Evolutionary conservation across 2,329 filamentous ascomycete species (phyloP), one percentile per base, ranked within the genome.

Genomic region (Neocatenulostroma microsporum): DNA sequence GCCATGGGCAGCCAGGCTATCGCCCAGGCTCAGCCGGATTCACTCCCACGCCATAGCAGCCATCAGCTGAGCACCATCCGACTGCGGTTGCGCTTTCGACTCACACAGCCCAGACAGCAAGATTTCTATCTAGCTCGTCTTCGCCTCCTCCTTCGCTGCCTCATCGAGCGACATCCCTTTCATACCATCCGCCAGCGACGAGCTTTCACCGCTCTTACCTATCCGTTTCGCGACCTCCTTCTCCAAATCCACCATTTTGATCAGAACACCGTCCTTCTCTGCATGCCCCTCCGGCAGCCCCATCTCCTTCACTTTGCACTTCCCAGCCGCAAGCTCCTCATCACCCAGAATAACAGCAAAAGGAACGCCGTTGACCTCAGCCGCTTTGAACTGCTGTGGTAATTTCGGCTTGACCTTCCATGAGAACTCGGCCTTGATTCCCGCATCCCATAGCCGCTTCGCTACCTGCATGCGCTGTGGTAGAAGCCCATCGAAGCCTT

Each of bases 351-450:
- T 91, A 32, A 96, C 73, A 6, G 81, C 85, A 55, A 94, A 83
- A 1, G 89, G 89, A 14, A 93, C 78, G 28, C 81, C 82, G 39
- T 77, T 80, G 33, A 68, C 66, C 59, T 95, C 88, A 9, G 88
- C 88, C 14, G 82, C 80, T 66, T 94, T 94, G 73, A 96, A 96
- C 61, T 96, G 89, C 43, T 80, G 74, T 10, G 78, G 82, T 21
- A 94, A 72, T 62, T 88, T 94, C 12, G 89, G 87, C 70, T 94
- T 94, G 48, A 81, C 74, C 66, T 95, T 96, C 69, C 84, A 85
- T 9, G 78, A 70, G 59, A 91, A 94, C 60, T 96, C 88, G 40
- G 88, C 82, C 69, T 88, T 94, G 66, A 96, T 80, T 14, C 85
- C 87, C 6, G 82, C 85, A 49, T 86, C 79, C 86, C 89, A 93